Conservation (phyloP, 2,329 filamentous ascomycete species). For the Neonectria punicea region DNA sequence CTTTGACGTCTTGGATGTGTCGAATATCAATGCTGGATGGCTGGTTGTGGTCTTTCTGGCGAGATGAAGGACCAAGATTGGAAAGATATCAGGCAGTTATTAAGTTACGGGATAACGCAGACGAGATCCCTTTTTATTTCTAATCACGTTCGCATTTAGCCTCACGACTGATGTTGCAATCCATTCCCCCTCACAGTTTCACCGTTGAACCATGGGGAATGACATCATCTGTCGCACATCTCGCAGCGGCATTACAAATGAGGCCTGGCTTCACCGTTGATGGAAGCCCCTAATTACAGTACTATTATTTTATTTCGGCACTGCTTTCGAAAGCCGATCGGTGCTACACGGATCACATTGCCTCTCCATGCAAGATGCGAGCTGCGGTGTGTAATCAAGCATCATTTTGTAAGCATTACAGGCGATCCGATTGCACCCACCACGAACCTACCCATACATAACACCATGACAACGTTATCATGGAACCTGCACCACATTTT, state of each 20-base stretch:
- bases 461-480: not conserved
- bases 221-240: slow-evolving; percentile 1
- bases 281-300: no score
- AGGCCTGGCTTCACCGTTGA: no score
- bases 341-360: not conserved
- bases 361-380: not conserved
- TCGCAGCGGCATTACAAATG: slow-evolving; percentile 2
- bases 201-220: not conserved
- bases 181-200: not conserved
- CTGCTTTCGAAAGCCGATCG: not conserved
- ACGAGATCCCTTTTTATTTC: not conserved
- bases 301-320: not conserved
- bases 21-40: not conserved
- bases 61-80: not conserved
- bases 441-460: no score
- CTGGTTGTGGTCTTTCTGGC: not conserved
- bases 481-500: not conserved
- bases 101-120: no score
- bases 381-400: not conserved
- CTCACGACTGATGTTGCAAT: not conserved
- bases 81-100: not conserved
- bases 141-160: not conserved
- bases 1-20: not conserved
- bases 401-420: not conserved
- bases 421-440: not conserved